Evolutionary conservation across 768 basidiomycete species (phyloP).

Genomic region (Tylopilus balloui): DNA sequence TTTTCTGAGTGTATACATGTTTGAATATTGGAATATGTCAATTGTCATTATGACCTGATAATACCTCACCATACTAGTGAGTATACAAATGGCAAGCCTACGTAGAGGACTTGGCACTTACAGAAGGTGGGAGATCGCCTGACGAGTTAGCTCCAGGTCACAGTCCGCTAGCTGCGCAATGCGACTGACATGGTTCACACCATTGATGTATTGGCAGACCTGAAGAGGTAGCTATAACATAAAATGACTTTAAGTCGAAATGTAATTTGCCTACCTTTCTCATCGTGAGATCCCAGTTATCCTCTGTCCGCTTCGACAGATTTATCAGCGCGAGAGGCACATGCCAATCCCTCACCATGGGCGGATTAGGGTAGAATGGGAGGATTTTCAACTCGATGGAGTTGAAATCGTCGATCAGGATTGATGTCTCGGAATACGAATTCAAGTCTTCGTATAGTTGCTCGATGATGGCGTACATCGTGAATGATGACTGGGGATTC

Average conservation of each 20-base stretch:
- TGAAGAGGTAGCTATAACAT: constrained; percentile 4
- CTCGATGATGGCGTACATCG: constrained; percentile 82
- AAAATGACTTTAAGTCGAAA: neutral
- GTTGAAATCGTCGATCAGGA: constrained; percentile 86
- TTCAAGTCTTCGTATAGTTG: constrained; percentile 97
- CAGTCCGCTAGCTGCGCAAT: constrained; percentile 92
- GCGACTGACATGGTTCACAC: constrained; percentile 83
- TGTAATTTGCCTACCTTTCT: constrained; percentile 53
- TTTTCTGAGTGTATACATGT: constrained; percentile 91
- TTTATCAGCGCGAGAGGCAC: constrained; percentile 90
- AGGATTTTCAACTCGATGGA: constrained; percentile 95
- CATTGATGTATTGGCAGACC: constrained; percentile 82
- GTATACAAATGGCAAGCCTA: neutral
- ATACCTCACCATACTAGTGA: constrained; percentile 49
- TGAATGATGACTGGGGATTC: constrained; percentile 56
- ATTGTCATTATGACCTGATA: constrained; percentile 96
- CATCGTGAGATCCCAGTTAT: constrained; percentile 96
- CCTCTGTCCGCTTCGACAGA: constrained; percentile 72
- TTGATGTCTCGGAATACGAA: constrained; percentile 94
- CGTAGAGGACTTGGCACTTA: constrained; percentile 36
- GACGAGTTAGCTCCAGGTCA: constrained; percentile 74
- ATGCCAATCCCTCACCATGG: constrained; percentile 87
- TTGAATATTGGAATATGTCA: constrained; percentile 97
- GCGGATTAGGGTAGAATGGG: constrained; percentile 94
- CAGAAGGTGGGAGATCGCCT: constrained; percentile 90